Evolutionary conservation across 169 alveolate genomes (phyloP), one percentile per base, ranked within the genome.

Genomic region (Plasmodium cynomolgi): DNA sequence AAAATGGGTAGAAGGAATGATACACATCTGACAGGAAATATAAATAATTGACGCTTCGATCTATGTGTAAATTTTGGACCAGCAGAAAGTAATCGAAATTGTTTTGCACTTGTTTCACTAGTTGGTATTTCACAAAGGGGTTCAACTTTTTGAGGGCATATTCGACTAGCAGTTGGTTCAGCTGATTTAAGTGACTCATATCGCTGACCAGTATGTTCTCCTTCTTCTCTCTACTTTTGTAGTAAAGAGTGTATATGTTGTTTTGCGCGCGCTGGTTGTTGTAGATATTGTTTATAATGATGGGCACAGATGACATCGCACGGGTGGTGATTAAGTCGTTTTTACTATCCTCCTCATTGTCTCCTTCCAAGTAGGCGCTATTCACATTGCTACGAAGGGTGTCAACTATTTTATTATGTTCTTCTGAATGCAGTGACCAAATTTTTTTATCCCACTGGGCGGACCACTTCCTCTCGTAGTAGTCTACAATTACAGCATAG

Each of bases 21-120:
- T 91, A 91, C 34, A 91, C 39, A 20, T 91, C 83, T 44, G 95
- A 81, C 13, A 91, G 80, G 17, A 72, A 11, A 81, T 72, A 33
- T 81, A 91, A 72, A 91, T 81, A 91, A 56, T 71, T 73, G 44
- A 91, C 68, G 17, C 84, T 31, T 81, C 75, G 82, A 54, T 91
- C 71, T 7, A 73, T 91, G 20, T 91, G 95, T 39, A 91, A 79
- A 31, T 91, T 91, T 91, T 91, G 91, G 73, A 91, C 75, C 41
- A 91, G 47, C 26, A 71, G 71, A 68, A 91, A 91, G 77, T 41
- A 91, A 72, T 71, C 73, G 77, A 71, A 39, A 39, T 91, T 91
- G 58, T 82, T 72, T 20, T 81, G 84, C 37, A 91, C 20, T 82
- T 91, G 86, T 6, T 71, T 62, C 37, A 39, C 37, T 54, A 91